A percentile compares a stretch with the other conserved stretches of the same genome.
phyloP scores from a whole-genome alignment of 2,329 filamentous ascomycete genomes.

The Fusarium nematophilum region DNA sequence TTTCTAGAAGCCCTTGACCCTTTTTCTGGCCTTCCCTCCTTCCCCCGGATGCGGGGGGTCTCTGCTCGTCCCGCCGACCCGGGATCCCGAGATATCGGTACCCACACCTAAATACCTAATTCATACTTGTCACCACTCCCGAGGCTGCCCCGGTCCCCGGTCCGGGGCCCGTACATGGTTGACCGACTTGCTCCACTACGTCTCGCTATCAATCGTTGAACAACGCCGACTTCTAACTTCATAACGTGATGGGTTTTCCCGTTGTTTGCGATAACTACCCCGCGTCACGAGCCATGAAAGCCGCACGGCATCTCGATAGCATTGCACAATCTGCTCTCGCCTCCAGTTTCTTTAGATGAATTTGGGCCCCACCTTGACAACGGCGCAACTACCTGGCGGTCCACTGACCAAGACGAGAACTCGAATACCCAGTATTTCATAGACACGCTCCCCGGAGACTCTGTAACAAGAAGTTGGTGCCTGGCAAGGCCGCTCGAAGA shows the following conservation, averaged over 20 bases:
- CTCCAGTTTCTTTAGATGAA: not conserved
- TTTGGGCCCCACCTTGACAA: not conserved
- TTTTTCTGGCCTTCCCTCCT: constrained; percentile 2
- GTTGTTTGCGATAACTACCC: constrained; percentile 10
- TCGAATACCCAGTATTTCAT: not conserved
- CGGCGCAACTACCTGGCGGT: no score
- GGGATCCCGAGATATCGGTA: constrained; percentile 41
- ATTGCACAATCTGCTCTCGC: not conserved
- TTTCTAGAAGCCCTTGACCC: constrained; percentile 41
- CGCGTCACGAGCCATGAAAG: not conserved
- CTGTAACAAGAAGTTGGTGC: no score
- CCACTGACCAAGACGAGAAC: no score
- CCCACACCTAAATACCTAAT: constrained; percentile 38
- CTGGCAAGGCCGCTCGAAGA: no score
- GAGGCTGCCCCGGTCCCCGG: constrained; percentile 19
- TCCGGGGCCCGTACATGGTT: not conserved
- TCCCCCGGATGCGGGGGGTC: constrained; percentile 34
- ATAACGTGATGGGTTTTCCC: constrained; percentile 1
- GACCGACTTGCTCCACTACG: not conserved
- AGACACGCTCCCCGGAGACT: not conserved
- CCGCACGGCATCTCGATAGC: constrained; percentile 6
- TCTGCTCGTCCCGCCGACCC: constrained; percentile 39
- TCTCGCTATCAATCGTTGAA: no score
- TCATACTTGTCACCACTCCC: constrained; percentile 44
- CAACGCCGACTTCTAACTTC: no score